A percentile compares a stretch with the other conserved stretches of the same genome.
phyloP scores from a whole-genome alignment of 2,329 filamentous ascomycete species.

The Pestalotiopsis sp. region DNA sequence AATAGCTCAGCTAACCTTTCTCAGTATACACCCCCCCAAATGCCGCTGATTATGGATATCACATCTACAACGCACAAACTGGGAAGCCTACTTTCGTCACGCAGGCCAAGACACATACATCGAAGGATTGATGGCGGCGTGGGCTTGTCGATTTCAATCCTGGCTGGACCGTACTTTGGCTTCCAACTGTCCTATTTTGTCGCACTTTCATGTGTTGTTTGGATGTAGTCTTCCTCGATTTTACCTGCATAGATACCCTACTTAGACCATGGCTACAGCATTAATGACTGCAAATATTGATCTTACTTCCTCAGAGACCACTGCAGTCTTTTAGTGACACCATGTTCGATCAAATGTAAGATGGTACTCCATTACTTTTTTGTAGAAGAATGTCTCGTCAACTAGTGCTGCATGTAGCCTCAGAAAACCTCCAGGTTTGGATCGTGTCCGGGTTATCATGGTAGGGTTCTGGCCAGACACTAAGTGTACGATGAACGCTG shows the following conservation, averaged over 20 bases:
- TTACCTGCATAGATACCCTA: neutral
- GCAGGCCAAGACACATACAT: neutral
- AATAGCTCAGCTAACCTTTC: neutral
- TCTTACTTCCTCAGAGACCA: neutral
- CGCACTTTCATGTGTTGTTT: neutral
- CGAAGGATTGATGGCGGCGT: neutral
- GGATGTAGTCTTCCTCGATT: neutral
- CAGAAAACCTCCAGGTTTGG: too few relatives aligned
- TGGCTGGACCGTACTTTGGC: neutral
- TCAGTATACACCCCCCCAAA: conserved; percentile 66
- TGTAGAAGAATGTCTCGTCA: neutral
- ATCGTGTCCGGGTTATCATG: too few relatives aligned
- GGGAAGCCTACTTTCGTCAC: conserved; percentile 1
- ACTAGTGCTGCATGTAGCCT: neutral
- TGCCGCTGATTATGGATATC: conserved; percentile 63
- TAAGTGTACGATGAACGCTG: too few relatives aligned
- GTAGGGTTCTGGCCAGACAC: too few relatives aligned
- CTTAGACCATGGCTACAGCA: too few relatives aligned
- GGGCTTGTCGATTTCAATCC: neutral
- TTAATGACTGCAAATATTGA: too few relatives aligned
- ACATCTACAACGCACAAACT: conserved; percentile 61
- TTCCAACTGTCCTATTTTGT: neutral
- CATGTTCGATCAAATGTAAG: neutral
- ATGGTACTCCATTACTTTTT: neutral
- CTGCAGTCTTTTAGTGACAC: neutral